Evolutionary conservation across 2,329 filamentous ascomycete genomes (phyloP).

Genomic region (Fusarium globosum): DNA sequence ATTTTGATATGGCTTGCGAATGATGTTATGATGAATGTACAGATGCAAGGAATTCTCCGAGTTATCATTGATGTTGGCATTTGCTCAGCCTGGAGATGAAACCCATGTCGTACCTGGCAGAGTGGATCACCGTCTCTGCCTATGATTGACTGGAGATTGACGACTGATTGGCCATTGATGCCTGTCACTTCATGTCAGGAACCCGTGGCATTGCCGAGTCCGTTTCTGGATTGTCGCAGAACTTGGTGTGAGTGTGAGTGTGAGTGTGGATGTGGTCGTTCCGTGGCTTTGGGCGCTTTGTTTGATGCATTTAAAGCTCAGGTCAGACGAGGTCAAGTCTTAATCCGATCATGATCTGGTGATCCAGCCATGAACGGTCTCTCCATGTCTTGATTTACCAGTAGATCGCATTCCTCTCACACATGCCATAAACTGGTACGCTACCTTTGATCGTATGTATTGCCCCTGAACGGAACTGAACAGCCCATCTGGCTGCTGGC

Average conservation of each 20-base stretch:
- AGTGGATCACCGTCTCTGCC: neutral
- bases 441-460: neutral
- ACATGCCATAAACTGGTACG: neutral
- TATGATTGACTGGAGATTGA: neutral
- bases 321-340: neutral
- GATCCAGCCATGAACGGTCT: constrained; percentile 5
- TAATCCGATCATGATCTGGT: constrained; percentile 8
- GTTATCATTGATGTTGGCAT: constrained; percentile 2
- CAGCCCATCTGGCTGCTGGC: neutral
- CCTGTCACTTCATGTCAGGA: constrained; percentile 34
- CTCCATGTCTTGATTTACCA: neutral
- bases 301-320: constrained; percentile 10
- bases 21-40: neutral
- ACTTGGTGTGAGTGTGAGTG: neutral
- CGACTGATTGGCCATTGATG: constrained; percentile 13
- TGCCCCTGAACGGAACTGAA: constrained; percentile 14
- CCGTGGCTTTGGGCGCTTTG: constrained; percentile 13
- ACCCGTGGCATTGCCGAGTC: constrained; percentile 29
- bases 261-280: neutral
- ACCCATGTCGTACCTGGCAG: constrained; percentile 2
- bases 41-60: constrained; percentile 9
- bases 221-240: constrained; percentile 36
- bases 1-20: neutral
- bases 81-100: constrained; percentile 4
- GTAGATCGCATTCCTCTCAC: constrained; percentile 8